Base-by-base conservation (phyloP, 371 early-diverging fungal genomes). In the Mucor saturninus region DNA sequence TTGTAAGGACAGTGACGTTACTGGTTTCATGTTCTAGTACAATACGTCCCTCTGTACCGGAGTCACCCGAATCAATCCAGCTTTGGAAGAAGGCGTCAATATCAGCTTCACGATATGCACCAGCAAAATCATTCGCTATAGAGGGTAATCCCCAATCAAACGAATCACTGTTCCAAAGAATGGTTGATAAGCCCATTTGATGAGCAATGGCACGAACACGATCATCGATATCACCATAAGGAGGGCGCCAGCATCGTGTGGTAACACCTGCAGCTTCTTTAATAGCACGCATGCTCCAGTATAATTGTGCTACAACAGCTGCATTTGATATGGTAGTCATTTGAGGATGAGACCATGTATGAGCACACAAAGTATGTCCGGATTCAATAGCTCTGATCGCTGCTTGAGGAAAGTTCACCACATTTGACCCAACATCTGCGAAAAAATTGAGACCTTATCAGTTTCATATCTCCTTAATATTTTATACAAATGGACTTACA, bases 11-110 rank as follows among this genome's bases (percentile, higher is more conserved):
- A 0, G 81, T 82, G 10, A 65, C 59, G 51, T 78, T 69, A 54
- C 75, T 80, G 30, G 79, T 68, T 68, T 84, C 83, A 61, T 84
- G 85, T 45, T 82, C 75, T 37, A 84, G 56, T n/a, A 73, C 79
- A 61, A 80, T 71, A 39, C 79, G 85, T 15, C 86, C 86, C 21
- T 68, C 46, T 3, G 38, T 30, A 8, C 67, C 67, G 13, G 59
- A 69, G 5, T 75, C 75, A 28, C 54, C 49, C 32, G 60, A 48
- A 5, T 68, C 60, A 38, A 84, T 77, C 82, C 82, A 84, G 2
- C 56, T 21, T 7, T 72, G 30, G 53, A 84, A 81, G 39, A 72
- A 81, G 2, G 69, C 70, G 8, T 79, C 74, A 4, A 79, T 68
- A 3, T 55, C 48, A 5, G 75, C 66, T 26, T 56, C 30, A 35